Base-by-base conservation (phyloP, 352 stramenopile genomes). In the Globisporangium paddicum region DNA sequence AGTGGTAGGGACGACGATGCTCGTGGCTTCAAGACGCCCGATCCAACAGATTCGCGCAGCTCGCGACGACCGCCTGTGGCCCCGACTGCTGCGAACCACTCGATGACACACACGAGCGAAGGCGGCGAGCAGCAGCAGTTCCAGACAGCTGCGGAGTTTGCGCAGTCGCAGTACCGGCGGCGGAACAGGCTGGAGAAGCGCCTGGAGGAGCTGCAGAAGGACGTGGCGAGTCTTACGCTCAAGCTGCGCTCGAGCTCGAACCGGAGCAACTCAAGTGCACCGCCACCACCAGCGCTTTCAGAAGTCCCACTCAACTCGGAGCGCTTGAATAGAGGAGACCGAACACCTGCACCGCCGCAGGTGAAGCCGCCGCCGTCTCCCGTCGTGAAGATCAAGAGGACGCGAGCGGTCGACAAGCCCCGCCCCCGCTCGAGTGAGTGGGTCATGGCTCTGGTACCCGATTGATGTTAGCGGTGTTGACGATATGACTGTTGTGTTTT, bases 151-250 rank as follows among this genome's bases (percentile, higher is more conserved):
- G 48, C 49, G 0, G 60, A 67, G 41, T 79, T 73, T 26, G 71
- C 72, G 21, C 68, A 69, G 30, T 72, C 69, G 46, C 69, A 80
- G 45, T 79, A 76, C 58, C 68, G 58, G 40, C 72, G 75, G 9
- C 71, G 77, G 11, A 90, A 93, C 49, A 65, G 76, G 0, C 63
- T 90, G 13, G 80, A 93, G 51, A 72, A 75, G 60, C 72, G 80
- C 5, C 69, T 90, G 5, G 77, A 84, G 50, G 83, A 93, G 58
- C 67, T 93, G 40, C 77, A 90, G 67, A 75, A 82, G 32, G 83
- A 93, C 54, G 80, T 90, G 19, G 79, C 79, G 28, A 86, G 69
- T 46, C 73, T 93, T n/a, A 90, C 79, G 23, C 55, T 86, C n/a
- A 86, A 82, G 44, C 55, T 93, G 18, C 79, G 80, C 32, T 63